A percentile compares a stretch with the other conserved stretches of the same genome.
These are phyloP conservation scores for Sporothrix protearum DNA, from an alignment of 2,329 filamentous ascomycete genomes.

Conservation along the genomic window DNA sequence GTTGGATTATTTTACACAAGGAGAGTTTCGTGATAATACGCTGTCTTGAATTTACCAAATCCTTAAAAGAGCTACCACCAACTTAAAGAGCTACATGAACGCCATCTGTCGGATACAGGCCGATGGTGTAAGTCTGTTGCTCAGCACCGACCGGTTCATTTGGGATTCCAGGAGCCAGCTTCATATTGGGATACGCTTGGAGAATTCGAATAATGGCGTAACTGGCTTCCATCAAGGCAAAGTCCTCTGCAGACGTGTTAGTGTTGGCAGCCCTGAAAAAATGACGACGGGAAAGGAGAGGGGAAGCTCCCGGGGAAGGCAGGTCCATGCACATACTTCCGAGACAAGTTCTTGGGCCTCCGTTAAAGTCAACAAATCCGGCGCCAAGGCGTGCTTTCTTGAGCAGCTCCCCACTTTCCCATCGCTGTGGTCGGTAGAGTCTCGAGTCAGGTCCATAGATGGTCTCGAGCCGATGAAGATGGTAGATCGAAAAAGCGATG, in stretches of 20 bases:
- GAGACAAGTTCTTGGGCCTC: constrained; percentile 18
- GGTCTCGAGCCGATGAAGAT: background rate
- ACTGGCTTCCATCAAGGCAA: background rate
- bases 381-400: constrained; percentile 14
- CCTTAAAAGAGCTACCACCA: background rate
- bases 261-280: background rate
- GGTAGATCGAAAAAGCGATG: background rate
- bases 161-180: background rate
- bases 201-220: background rate
- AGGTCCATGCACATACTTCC: constrained; percentile 21
- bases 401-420: background rate
- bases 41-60: background rate
- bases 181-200: background rate
- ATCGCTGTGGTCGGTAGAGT: background rate
- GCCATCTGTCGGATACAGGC: background rate
- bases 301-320: too few relatives aligned
- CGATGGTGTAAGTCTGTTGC: background rate
- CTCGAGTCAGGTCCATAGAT: background rate
- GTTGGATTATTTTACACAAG: too few relatives aligned
- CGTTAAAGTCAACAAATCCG: constrained; percentile 22
- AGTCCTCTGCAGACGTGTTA: background rate
- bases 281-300: background rate
- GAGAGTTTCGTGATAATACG: background rate
- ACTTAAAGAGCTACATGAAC: background rate
- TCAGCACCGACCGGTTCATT: background rate